A percentile compares a stretch with the other conserved stretches of the same genome.
These are phyloP conservation scores for Litsea cubeba DNA, from an alignment of 164 flowering plant species.

Conservation along the genomic window DNA sequence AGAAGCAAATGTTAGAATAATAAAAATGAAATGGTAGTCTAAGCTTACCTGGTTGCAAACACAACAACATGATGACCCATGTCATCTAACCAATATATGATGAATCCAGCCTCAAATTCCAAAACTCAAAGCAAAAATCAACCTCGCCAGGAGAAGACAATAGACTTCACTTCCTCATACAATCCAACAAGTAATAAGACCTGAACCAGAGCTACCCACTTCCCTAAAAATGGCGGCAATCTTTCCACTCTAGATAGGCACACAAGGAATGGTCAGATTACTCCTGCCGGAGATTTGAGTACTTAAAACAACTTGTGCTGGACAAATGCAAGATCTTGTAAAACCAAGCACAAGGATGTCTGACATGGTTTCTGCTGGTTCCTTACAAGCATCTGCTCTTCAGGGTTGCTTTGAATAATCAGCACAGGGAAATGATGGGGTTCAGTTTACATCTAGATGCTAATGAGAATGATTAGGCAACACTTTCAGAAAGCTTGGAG, in stretches of 20 bases:
- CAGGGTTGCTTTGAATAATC: constrained; percentile 49
- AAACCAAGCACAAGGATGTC: constrained; percentile 10
- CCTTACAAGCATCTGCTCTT: constrained; percentile 54
- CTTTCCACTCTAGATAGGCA: constrained; percentile 46
- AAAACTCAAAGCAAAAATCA: constrained; percentile 9
- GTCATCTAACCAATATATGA: constrained; percentile 11
- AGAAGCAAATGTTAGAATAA: not conserved
- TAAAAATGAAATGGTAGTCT: too few species aligned
- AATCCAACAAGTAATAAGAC: not conserved
- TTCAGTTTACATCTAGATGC: constrained; percentile 43
- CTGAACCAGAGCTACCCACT: constrained; percentile 2
- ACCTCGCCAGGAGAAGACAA: constrained; percentile 18
- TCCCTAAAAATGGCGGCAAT: constrained; percentile 24
- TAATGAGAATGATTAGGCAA: constrained; percentile 34
- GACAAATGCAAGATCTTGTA: constrained; percentile 11
- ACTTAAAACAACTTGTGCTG: constrained; percentile 38
- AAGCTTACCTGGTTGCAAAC: constrained; percentile 22
- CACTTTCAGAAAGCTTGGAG: constrained; percentile 72
- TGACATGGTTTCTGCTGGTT: constrained; percentile 26
- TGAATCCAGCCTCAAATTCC: constrained; percentile 8
- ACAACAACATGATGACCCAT: constrained; percentile 36
- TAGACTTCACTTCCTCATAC: not conserved
- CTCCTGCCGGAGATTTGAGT: constrained; percentile 54
- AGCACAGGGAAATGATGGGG: constrained; percentile 22
- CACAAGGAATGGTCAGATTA: constrained; percentile 61